Base-by-base conservation (phyloP, 768 basidiomycete species). In the Kwoniella botswanensis region DNA sequence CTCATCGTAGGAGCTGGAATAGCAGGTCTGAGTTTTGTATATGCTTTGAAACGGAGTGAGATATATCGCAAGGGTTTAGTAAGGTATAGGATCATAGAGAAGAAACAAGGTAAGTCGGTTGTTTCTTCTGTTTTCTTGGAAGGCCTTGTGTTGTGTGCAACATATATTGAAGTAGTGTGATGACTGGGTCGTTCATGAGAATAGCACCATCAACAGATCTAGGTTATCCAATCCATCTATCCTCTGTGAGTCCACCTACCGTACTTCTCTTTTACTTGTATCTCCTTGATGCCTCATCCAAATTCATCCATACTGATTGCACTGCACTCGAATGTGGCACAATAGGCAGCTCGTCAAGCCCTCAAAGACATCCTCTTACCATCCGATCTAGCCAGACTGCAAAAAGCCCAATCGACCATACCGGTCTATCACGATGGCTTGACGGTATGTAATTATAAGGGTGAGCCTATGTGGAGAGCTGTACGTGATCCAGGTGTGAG, bases 1-100 rank as follows among this genome's bases (percentile, higher is more conserved):
- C 52, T 77, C 15, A 59, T 77, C 26, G 57, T 77, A 56, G 76
- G 76, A 3, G 76, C 73, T 13, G 76, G 76, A 15, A 66, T 77
- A n/a, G 71, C 71, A 2, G 76, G 76, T 4, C 67, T 74, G 11
- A 58, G 68, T 12, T 56, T 67, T 21, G 71, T 69, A 17, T 74
- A 72, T 59, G 73, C 43, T 9, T 22, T 71, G 2, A 44, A 21
- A n/a, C 55, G 50, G 29, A 61, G 50, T 22, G 10, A 71, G 66
- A 13, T 64, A 67, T 50, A 50, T 55, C 26, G 18, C 12, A 15
- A 65, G 22, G 55, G 55, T 53, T 24, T 22, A 35, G 35, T 74
- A 13, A 12, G 60, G 2, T 60, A 72, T 22, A 53, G 70, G 26
- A 63, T 77, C 0, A 43, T 75, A n/a, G 76, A 75, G 63, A 73